Evolutionary conservation across 2,329 filamentous ascomycete species (phyloP).

Genomic region (Aciculosporium take): DNA sequence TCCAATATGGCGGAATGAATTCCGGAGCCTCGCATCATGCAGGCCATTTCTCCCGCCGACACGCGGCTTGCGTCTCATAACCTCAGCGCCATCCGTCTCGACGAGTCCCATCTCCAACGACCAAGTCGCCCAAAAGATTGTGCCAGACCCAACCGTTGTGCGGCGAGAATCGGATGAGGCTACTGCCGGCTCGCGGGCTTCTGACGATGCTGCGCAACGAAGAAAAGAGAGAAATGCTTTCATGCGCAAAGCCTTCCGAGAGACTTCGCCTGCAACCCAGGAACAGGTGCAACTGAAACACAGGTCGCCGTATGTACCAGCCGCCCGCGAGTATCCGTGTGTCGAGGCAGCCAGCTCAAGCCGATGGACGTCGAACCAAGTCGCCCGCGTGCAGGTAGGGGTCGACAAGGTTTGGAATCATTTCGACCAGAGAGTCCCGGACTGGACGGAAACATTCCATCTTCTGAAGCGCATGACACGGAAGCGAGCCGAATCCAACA

Average conservation of each 20-base stretch:
- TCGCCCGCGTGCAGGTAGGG: slow-evolving; percentile 22
- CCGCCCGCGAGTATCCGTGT: slow-evolving; percentile 16
- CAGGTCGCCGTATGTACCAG: slow-evolving; percentile 16
- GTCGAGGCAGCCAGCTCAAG: slow-evolving; percentile 12
- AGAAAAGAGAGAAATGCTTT: slow-evolving; percentile 14
- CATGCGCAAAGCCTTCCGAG: slow-evolving; percentile 17
- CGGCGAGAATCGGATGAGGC: slow-evolving; percentile 4
- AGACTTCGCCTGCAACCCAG: slow-evolving; percentile 9
- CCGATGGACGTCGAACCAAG: slow-evolving; percentile 10
- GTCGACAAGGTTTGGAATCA: slow-evolving; percentile 20
- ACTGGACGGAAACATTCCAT: slow-evolving; percentile 27
- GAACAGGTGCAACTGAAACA: slow-evolving; percentile 11
- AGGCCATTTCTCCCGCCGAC: slow-evolving; percentile 11
- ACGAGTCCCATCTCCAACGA: neutral
- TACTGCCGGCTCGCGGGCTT: neutral
- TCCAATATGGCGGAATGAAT: slow-evolving; percentile 27
- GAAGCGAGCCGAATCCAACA: slow-evolving; percentile 16
- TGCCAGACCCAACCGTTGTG: neutral
- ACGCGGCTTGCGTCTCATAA: slow-evolving; percentile 9
- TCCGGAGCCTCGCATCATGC: slow-evolving; percentile 17
- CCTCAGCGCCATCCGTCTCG: neutral
- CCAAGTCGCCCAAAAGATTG: neutral
- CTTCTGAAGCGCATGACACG: slow-evolving; percentile 24
- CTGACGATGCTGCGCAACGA: neutral
- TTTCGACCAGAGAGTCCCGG: slow-evolving; percentile 15